Percentiles rank a stretch among this genome's conserved stretches.
Evolutionary conservation across 257 asterid species (phyloP).

Genomic region (Buddleja alternifolia): DNA sequence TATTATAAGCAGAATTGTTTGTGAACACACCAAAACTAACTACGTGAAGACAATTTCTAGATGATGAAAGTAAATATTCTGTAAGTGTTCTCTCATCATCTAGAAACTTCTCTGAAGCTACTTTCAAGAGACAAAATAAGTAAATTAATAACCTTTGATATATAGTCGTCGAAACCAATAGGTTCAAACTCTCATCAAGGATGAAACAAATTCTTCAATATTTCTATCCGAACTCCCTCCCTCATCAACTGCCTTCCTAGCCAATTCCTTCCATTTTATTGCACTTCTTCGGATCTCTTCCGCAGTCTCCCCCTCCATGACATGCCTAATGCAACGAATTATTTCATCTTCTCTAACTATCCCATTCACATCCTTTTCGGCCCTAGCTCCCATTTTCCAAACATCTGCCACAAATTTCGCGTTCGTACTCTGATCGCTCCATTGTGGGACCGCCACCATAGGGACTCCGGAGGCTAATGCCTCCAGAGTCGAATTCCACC

Average conservation of each 20-base stretch:
- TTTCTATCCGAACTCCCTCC: conserved; percentile 38
- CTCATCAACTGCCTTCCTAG: conserved; percentile 33
- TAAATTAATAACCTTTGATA: too few relatives aligned
- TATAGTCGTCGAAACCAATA: too few relatives aligned
- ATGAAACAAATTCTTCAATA: conserved; percentile 31
- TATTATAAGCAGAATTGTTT: too few relatives aligned
- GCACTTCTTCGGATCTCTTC: conserved; percentile 29
- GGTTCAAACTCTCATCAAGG: conserved; percentile 5
- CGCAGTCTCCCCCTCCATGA: conserved; percentile 28
- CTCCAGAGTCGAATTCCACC: conserved; percentile 66
- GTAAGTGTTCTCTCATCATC: too few relatives aligned
- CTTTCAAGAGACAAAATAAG: too few relatives aligned
- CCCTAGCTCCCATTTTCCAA: conserved; percentile 37
- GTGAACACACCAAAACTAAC: too few relatives aligned
- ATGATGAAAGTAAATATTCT: too few relatives aligned
- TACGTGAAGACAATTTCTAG: too few relatives aligned
- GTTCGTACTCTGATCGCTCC: conserved; percentile 44
- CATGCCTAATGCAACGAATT: conserved; percentile 23
- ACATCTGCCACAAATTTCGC: conserved; percentile 37
- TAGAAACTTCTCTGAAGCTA: too few relatives aligned
- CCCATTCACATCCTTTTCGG: conserved; percentile 18
- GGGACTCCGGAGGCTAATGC: conserved; percentile 41
- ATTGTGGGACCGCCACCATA: conserved; percentile 40
- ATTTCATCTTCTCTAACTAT: conserved; percentile 21
- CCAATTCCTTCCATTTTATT: conserved; percentile 33